These are phyloP conservation scores for Melastoma candidum DNA, from an alignment of 441 rosid species.

Conservation along the genomic window DNA sequence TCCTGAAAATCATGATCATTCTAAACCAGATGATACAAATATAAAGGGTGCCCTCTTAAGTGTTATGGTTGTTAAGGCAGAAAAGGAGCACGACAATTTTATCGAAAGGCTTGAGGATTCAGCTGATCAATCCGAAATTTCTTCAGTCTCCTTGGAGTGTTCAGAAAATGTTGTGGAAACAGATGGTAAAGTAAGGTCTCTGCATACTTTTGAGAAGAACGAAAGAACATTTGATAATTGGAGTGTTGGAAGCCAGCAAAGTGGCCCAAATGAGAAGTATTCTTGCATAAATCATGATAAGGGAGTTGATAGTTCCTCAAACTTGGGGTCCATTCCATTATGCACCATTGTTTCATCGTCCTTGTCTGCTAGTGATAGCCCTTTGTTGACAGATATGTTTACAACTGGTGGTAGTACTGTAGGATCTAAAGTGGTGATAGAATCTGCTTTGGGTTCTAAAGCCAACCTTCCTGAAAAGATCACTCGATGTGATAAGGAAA, in stretches of 20 bases:
- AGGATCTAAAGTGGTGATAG: conserved; percentile 14
- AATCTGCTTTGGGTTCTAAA: conserved; percentile 18
- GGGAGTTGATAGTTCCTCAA: conserved; percentile 9
- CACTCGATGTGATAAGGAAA: conserved; percentile 19
- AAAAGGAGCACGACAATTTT: conserved; percentile 7
- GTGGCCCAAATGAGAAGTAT: conserved; percentile 22
- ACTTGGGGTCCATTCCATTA: conserved; percentile 4
- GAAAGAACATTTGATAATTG: not conserved
- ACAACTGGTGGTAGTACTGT: conserved; percentile 14
- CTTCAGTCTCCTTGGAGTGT: conserved; percentile 19
- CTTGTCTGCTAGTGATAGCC: conserved; percentile 19
- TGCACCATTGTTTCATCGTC: conserved; percentile 17
- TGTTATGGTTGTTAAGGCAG: conserved; percentile 20
- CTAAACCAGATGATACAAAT: conserved; percentile 17
- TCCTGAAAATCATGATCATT: conserved; percentile 7
- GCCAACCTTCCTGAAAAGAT: conserved; percentile 19
- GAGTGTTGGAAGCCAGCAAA: conserved; percentile 20
- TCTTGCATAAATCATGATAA: conserved; percentile 18
- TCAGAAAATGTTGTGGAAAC: conserved; percentile 18
- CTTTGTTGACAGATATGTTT: conserved; percentile 17
- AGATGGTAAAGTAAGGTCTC: not conserved
- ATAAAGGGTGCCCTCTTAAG: conserved; percentile 21
- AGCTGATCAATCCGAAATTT: conserved; percentile 19
- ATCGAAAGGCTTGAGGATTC: conserved; percentile 23
- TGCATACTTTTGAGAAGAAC: too few species aligned